Evolutionary conservation across 495 filamentous ascomycete species (phyloP).

Genomic region (Cercophora newfieldiana): DNA sequence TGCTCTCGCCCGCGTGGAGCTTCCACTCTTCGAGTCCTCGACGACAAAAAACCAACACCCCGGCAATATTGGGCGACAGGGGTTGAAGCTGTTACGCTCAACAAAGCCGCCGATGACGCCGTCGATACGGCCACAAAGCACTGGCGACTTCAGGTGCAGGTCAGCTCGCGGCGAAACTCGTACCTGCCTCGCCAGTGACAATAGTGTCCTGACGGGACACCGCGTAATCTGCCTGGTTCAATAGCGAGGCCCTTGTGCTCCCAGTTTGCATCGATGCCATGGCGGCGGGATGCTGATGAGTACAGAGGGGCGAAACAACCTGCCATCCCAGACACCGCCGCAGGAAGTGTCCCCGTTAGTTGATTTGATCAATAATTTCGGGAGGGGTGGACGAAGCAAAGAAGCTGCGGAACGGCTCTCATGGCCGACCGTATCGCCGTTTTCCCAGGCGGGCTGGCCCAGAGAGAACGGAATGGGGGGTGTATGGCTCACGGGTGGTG

Average conservation of each 20-base stretch:
- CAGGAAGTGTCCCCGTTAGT: no score
- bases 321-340: not conserved
- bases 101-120: slow-evolving; percentile 1
- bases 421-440: slow-evolving; percentile 22
- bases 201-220: not conserved
- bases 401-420: slow-evolving; percentile 25
- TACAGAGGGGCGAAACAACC: not conserved
- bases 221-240: not conserved
- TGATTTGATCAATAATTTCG: not conserved
- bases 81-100: not conserved
- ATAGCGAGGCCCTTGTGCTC: not conserved
- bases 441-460: slow-evolving; percentile 6
- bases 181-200: not conserved
- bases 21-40: not conserved
- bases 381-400: not conserved
- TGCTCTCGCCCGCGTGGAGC: not conserved
- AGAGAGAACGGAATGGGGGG: not conserved
- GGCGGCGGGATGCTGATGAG: not conserved
- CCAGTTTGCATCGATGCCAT: not conserved
- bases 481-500: not conserved
- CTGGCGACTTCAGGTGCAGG: not conserved
- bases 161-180: not conserved
- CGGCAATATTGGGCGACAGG: not conserved
- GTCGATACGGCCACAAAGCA: not conserved
- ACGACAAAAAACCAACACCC: not conserved